These are phyloP conservation scores for Magnusiomyces magnusii DNA, from an alignment of 1,139 yeast genomes.

Conservation along the genomic window DNA sequence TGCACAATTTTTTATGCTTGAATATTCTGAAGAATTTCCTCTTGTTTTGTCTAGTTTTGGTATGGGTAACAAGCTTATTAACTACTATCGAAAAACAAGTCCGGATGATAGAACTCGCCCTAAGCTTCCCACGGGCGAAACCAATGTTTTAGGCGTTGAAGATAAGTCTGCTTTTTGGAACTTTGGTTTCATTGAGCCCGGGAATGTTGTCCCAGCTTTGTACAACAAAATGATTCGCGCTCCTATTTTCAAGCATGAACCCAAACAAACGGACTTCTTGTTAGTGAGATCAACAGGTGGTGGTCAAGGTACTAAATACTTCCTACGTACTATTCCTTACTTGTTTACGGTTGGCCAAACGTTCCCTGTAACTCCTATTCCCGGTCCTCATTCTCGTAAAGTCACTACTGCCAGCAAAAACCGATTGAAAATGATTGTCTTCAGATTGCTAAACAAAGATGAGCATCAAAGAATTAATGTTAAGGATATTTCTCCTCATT, in stretches of 20 bases:
- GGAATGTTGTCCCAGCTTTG: constrained; percentile 86
- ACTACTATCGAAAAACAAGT: constrained; percentile 78
- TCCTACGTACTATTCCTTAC: constrained; percentile 58
- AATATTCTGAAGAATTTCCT: constrained; percentile 89
- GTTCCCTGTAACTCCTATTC: constrained; percentile 89
- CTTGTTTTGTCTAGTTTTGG: constrained; percentile 80
- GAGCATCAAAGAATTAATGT: constrained; percentile 73
- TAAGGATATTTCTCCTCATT: constrained; percentile 82
- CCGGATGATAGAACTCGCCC: constrained; percentile 89
- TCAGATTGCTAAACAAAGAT: constrained; percentile 71
- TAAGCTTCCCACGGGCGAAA: constrained; percentile 84
- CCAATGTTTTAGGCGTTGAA: constrained; percentile 89
- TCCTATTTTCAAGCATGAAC: constrained; percentile 84
- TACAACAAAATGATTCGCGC: constrained; percentile 91
- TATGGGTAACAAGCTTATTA: constrained; percentile 91
- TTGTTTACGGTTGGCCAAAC: constrained; percentile 87
- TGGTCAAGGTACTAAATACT: constrained; percentile 45
- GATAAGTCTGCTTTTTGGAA: constrained; percentile 98
- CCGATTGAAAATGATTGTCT: constrained; percentile 88
- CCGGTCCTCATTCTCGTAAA: constrained; percentile 96
- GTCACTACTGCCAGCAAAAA: constrained; percentile 92
- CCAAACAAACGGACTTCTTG: constrained; percentile 70
- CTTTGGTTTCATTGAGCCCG: constrained; percentile 94
- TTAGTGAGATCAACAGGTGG: constrained; percentile 77
- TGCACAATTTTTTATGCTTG: constrained; percentile 69